Percentiles rank a stretch among this genome's conserved stretches.
These are phyloP conservation scores for Yueomyces sp. DNA, from an alignment of 805 yeast species.

Conservation along the genomic window DNA sequence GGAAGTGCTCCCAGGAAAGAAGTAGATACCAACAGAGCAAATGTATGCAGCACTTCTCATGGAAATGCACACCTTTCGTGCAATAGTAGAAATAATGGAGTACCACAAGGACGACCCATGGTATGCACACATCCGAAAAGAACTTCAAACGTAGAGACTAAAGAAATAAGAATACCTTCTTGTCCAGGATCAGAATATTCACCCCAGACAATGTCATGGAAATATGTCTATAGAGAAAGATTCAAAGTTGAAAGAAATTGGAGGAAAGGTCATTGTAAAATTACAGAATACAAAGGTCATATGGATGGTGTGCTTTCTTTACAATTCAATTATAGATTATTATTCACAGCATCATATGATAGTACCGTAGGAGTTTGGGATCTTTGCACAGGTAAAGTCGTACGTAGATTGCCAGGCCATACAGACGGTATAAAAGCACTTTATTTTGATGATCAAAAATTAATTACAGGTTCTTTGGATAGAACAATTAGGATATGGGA, in stretches of 20 bases:
- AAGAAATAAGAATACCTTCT: not conserved
- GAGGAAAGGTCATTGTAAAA: conserved; percentile 66
- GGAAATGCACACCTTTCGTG: no score
- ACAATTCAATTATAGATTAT: conserved; percentile 64
- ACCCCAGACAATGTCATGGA: conserved; percentile 70
- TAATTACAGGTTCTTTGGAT: conserved; percentile 87
- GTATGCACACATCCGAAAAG: not conserved
- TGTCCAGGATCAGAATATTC: not conserved
- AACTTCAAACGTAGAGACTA: not conserved
- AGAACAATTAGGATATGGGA: conserved; percentile 92
- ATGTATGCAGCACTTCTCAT: not conserved
- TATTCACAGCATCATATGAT: conserved; percentile 90
- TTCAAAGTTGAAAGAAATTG: conserved; percentile 87
- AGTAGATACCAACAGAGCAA: not conserved
- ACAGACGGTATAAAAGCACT: conserved; percentile 74
- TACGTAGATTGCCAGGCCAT: conserved; percentile 79
- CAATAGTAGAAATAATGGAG: not conserved
- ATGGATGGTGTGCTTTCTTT: conserved; percentile 80
- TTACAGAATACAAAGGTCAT: conserved; percentile 64
- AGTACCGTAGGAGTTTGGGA: conserved; percentile 91
- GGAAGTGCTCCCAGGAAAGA: not conserved
- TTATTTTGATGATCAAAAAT: conserved; percentile 76
- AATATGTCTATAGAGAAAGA: conserved; percentile 83
- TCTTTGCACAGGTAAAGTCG: conserved; percentile 58
- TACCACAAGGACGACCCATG: not conserved